These are phyloP conservation scores for Staphylotrichum tortipilum DNA, from an alignment of 495 filamentous ascomycete genomes.

Conservation along the genomic window DNA sequence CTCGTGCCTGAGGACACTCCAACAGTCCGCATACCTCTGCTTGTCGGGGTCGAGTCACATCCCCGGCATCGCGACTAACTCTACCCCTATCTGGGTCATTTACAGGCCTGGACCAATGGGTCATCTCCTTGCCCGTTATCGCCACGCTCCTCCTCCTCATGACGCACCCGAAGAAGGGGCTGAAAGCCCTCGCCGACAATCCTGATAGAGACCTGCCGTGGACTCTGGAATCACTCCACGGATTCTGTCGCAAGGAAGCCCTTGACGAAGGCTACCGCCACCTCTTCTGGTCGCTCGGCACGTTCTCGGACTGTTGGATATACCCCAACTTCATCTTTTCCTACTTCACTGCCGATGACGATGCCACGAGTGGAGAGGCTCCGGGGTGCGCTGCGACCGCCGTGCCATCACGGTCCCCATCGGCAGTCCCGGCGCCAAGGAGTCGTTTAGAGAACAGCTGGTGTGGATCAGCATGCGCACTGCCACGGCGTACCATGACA, in stretches of 20 bases:
- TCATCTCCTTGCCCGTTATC: not conserved
- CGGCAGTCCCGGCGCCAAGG: not conserved
- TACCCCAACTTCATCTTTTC: not conserved
- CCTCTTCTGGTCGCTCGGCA: not conserved
- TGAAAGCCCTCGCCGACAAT: not conserved
- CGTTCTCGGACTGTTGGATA: not conserved
- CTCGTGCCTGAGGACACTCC: not conserved
- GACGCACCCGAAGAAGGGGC: not conserved
- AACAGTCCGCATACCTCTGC: not conserved
- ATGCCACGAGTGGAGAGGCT: not conserved
- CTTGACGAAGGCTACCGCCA: not conserved
- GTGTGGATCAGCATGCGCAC: not conserved
- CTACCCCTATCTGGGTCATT: not conserved
- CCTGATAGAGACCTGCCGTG: not conserved
- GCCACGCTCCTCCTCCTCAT: not conserved
- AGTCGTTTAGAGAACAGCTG: not conserved
- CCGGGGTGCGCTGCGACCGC: not conserved
- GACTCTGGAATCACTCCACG: not conserved
- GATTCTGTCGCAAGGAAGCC: not conserved
- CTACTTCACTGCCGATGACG: not conserved
- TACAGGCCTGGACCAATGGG: not conserved
- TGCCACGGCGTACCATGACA: not conserved
- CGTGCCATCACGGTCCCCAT: not conserved
- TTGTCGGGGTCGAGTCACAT: not conserved
- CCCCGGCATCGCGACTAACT: not conserved